Evolutionary conservation across 2,329 filamentous ascomycete genomes (phyloP).

Genomic region (Pseudocercospora cruenta): DNA sequence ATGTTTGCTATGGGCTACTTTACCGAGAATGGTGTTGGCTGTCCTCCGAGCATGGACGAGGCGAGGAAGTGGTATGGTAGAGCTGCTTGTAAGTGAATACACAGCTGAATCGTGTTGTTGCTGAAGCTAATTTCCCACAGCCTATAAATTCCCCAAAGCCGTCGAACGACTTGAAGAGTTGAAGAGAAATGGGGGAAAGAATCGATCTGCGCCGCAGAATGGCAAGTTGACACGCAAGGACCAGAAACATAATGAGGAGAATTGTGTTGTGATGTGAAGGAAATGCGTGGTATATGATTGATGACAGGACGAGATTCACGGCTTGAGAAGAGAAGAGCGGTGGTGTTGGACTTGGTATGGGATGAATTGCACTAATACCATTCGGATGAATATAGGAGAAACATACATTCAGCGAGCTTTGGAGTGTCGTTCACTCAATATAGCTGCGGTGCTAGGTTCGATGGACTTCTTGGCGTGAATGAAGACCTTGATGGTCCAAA

Average conservation of each 20-base stretch:
- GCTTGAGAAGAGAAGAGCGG: neutral
- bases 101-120: neutral
- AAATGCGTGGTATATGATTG: neutral
- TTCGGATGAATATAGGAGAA: neutral
- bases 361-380: neutral
- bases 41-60: conserved; percentile 83
- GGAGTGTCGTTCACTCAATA: neutral
- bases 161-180: conserved; percentile 90
- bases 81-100: conserved; percentile 77
- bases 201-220: conserved; percentile 60
- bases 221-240: conserved; percentile 82
- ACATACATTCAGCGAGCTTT: neutral
- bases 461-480: too few relatives aligned
- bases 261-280: conserved; percentile 78
- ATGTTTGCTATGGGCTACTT: conserved; percentile 99
- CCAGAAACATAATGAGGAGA: conserved; percentile 82
- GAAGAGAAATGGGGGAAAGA: conserved; percentile 74
- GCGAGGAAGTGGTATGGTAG: conserved; percentile 98
- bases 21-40: conserved; percentile 91
- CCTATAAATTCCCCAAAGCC: conserved; percentile 92
- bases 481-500: neutral
- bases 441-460: too few relatives aligned
- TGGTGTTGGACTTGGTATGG: neutral
- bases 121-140: conserved; percentile 50
- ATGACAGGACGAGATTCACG: conserved; percentile 6